Base-by-base conservation (phyloP, 2,329 filamentous ascomycete species). In the Diaporthe sp. region DNA sequence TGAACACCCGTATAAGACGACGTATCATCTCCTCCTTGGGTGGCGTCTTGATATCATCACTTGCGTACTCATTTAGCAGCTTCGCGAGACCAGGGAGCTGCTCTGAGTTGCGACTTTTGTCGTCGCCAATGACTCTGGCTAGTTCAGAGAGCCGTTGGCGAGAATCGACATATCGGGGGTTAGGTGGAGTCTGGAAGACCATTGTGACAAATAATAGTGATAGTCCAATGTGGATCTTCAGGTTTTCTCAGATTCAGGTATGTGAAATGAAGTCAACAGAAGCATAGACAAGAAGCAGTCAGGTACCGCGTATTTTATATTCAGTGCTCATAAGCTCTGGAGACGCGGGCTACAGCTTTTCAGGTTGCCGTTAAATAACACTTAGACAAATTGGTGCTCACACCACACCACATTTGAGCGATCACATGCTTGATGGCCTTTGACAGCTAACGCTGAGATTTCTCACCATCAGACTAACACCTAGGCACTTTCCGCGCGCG, bases 31-130 rank as follows among this genome's bases (percentile, higher is more conserved):
- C 63, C 12, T 67, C 63, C 7, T 51, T 25, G 3, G 44, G 44
- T 2, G 63, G 63, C 3, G 63, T 67, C 1, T 49, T 37, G 20
- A 51, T 51, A 5, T 37, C 6, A 2, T 51, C 6, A 28, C 44
- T 67, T 51, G 63, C 63, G 44, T 34, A 67, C 15, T 67, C 63
- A 9, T 67, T n/a, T 2, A 67, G 28, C 20, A 67, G 37, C 20
- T 51, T 37, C 3, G 63, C 28, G 2, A 67, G 63, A 1, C 63
- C 63, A 17, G 63, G 63, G 8, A 67, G 44, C 22, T 37, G 63
- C 44, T 67, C 28, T 25, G 44, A 22, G 28, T 67, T n/a, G 15
- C 44, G 63, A 12, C 20, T 49, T 17, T 34, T 22, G 28, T 67
- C 44, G 0, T n/a, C 63, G 37, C 28, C 28, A 4, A 67, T 67